Percentiles rank a stretch among this genome's conserved stretches.
Evolutionary conservation across 2,329 filamentous ascomycete species (phyloP).

Genomic region (Mycosphaerelloides madeirae): DNA sequence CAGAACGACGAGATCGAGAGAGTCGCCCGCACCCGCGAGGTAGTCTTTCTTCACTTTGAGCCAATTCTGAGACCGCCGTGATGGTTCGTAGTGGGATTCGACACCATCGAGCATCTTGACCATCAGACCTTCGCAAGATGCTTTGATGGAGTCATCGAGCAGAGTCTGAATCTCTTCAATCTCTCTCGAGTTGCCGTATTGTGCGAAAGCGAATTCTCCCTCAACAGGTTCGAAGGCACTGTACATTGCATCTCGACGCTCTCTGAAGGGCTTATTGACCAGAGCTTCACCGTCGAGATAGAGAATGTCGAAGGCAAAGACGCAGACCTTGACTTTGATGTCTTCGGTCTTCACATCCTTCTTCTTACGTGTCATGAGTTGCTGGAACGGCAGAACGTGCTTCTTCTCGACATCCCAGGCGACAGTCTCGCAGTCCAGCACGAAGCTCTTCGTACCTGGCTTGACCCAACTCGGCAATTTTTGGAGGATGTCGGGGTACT

Average conservation of each 20-base stretch:
- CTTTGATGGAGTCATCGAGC: constrained; percentile 90
- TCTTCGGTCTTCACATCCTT: constrained; percentile 96
- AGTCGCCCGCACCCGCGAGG: constrained; percentile 87
- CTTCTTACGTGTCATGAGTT: constrained; percentile 94
- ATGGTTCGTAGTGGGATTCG: constrained; percentile 93
- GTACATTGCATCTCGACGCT: constrained; percentile 72
- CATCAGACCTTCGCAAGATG: constrained; percentile 96
- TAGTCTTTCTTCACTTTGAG: constrained; percentile 99
- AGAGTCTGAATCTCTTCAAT: constrained; percentile 90
- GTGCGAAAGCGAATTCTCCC: constrained; percentile 88
- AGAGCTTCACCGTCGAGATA: constrained; percentile 88
- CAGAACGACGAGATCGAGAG: constrained; percentile 89
- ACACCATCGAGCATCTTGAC: constrained; percentile 97
- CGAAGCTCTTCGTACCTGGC: constrained; percentile 84
- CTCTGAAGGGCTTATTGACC: constrained; percentile 79
- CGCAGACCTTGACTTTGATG: constrained; percentile 93
- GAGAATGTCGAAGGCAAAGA: constrained; percentile 92
- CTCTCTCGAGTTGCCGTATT: constrained; percentile 78
- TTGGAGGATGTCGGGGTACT: constrained; percentile 90
- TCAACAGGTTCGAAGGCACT: constrained; percentile 71
- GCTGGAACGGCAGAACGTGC: constrained; percentile 94
- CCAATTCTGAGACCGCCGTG: constrained; percentile 95
- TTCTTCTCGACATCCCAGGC: constrained; percentile 94
- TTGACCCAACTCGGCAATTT: constrained; percentile 90
- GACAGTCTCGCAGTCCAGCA: constrained; percentile 97